phyloP scores from a whole-genome alignment of 768 basidiomycete species.

The Termitomyces sp. region DNA sequence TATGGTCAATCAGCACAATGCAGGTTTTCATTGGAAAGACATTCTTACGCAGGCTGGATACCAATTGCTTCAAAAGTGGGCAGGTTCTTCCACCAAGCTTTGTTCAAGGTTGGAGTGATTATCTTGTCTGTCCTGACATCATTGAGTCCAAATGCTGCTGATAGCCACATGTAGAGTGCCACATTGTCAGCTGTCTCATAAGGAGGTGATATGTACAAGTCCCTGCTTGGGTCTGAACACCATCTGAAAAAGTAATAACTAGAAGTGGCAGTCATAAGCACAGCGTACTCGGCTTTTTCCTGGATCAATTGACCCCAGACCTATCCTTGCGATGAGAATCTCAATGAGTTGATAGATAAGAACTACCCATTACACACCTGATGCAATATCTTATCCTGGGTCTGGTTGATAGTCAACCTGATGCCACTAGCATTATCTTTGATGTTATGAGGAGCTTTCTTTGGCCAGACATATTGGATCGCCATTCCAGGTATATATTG shows the following conservation, averaged over 20 bases:
- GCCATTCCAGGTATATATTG: neutral
- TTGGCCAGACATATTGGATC: neutral
- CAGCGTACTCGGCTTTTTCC: neutral
- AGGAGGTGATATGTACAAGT: neutral
- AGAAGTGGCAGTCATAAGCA: neutral
- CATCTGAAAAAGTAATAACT: neutral
- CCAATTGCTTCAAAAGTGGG: neutral
- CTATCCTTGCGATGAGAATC: neutral
- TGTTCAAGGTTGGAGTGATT: neutral
- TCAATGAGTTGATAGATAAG: neutral
- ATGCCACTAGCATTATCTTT: neutral
- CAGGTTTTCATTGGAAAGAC: neutral
- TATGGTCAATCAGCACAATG: neutral
- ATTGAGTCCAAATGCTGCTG: neutral
- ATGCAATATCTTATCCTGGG: neutral
- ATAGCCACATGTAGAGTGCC: neutral
- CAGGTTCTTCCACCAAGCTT: neutral
- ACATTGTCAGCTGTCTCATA: neutral
- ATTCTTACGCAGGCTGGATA: neutral
- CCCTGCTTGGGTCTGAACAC: neutral
- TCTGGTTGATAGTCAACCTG: neutral
- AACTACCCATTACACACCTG: neutral
- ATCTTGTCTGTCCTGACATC: neutral
- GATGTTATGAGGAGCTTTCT: neutral
- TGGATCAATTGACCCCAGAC: neutral